Conservation (phyloP, 805 yeast genomes). For the Geotrichum ghanense region DNA sequence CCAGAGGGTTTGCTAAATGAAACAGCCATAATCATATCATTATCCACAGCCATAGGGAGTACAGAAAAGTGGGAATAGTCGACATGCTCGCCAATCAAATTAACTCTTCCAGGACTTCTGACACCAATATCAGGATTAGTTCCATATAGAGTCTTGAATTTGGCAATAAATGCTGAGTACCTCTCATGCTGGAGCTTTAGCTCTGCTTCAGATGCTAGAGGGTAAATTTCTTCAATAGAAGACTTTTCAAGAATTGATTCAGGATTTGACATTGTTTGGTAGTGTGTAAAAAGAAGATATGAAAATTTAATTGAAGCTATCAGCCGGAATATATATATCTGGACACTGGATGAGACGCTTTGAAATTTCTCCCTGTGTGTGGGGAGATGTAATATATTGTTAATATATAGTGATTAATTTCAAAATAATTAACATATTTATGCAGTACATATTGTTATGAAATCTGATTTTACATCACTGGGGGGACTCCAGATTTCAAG, state of each 20-base stretch:
- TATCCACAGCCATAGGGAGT: constrained; percentile 62
- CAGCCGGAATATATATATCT: too few species aligned
- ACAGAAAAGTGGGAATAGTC: constrained; percentile 59
- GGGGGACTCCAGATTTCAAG: too few species aligned
- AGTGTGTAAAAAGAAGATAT: background rate
- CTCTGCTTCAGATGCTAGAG: background rate
- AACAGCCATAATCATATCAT: constrained; percentile 44
- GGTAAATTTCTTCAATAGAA: constrained; percentile 2
- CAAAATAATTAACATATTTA: too few species aligned
- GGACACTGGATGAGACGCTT: too few species aligned
- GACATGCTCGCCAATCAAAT: constrained; percentile 64
- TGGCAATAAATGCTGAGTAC: background rate
- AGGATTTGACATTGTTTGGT: constrained; percentile 1
- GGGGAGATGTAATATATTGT: too few species aligned
- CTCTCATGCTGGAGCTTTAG: constrained; percentile 1
- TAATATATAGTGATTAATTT: too few species aligned
- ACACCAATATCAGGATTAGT: constrained; percentile 35
- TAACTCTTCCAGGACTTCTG: constrained; percentile 69
- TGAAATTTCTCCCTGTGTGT: too few species aligned
- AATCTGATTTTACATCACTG: too few species aligned
- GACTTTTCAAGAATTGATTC: background rate
- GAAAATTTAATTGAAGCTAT: too few species aligned
- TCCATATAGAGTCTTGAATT: constrained; percentile 13
- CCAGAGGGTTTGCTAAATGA: background rate
- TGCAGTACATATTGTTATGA: too few species aligned